Evolutionary conservation across 2,329 filamentous ascomycete genomes (phyloP), one percentile per base, ranked within the genome.

Genomic region (Hypoxylon sp.): DNA sequence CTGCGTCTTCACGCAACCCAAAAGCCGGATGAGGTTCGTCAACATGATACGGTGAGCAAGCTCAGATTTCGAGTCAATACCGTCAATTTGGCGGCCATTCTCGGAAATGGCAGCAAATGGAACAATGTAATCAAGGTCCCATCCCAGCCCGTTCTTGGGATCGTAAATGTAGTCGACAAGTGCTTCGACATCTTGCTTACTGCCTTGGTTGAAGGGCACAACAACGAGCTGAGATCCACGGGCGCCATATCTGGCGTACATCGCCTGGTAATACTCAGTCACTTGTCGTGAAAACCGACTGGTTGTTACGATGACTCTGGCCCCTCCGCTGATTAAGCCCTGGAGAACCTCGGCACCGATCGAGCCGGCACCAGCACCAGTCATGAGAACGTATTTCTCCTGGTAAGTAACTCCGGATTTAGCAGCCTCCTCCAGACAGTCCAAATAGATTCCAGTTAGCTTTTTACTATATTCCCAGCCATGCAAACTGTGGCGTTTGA

Each of bases 381-480:
- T 99, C 94, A 99, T 99, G 71, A 99, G 88, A 50, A 92, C 95
- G 76, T 98, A 93, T 85, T 97, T 98, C 82, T 92, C 93, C 78
- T 94, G 88, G 84, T 97, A 99, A 48, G 90, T 96, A 64, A 99
- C 90, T 79, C 96, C 96, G 60, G 88, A 85, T 75, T 90, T 91
- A 70, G 96, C 96, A 70, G 94, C 94, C 69, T 94, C 88, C 82
- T 97, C 94, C 30, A 99, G 82, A 68, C 93, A 94, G 78, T 97
- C 93, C 32, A 99, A 88, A 78, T 99, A 99, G 73, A 94, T 81
- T 61, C 93, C 92, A 23, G 96, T 98, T 62, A 99, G 88, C 84
- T 96, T 97, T 87, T 98, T 99, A 88, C 93, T 98, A 85, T 98
- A 99, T 77, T 98, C 94, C 96, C 96, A 99, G 67, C 95, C 95